Conservation (phyloP, 2,329 filamentous ascomycete genomes). For the Epichloe gansuensis region DNA sequence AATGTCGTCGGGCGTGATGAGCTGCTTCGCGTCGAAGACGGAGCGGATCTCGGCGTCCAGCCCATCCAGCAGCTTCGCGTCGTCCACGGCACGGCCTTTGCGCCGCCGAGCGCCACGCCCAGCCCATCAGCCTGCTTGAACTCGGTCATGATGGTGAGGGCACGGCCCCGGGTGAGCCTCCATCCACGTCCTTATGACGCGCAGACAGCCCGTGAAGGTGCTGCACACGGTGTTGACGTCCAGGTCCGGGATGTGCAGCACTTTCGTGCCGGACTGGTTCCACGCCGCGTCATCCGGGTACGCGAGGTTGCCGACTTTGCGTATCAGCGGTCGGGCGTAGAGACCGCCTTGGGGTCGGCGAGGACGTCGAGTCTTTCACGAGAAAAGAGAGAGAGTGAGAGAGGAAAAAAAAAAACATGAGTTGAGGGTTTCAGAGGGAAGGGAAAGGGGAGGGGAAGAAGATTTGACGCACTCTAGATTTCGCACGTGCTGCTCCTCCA, state of each 20-base stretch:
- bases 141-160: conserved; percentile 37
- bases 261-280: conserved; percentile 31
- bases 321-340: conserved; percentile 32
- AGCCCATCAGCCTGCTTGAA: conserved; percentile 26
- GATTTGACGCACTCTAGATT: conserved; percentile 24
- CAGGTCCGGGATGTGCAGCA: conserved; percentile 37
- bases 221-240: conserved; percentile 34
- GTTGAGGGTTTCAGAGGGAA: neutral
- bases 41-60: conserved; percentile 35
- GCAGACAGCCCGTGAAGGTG: conserved; percentile 32
- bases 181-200: conserved; percentile 31
- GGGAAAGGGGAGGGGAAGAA: neutral
- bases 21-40: conserved; percentile 25
- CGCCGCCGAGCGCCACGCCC: conserved; percentile 17
- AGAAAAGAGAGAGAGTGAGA: neutral
- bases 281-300: conserved; percentile 26
- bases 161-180: conserved; percentile 29
- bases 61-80: conserved; percentile 26
- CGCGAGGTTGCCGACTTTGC: conserved; percentile 25
- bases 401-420: neutral
- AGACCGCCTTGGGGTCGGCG: conserved; percentile 35
- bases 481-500: conserved; percentile 32
- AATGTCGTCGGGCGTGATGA: conserved; percentile 36
- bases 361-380: conserved; percentile 27
- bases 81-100: conserved; percentile 29